phyloP scores from a whole-genome alignment of 192 early-diverging fungal species.

The Geranomyces variabilis region DNA sequence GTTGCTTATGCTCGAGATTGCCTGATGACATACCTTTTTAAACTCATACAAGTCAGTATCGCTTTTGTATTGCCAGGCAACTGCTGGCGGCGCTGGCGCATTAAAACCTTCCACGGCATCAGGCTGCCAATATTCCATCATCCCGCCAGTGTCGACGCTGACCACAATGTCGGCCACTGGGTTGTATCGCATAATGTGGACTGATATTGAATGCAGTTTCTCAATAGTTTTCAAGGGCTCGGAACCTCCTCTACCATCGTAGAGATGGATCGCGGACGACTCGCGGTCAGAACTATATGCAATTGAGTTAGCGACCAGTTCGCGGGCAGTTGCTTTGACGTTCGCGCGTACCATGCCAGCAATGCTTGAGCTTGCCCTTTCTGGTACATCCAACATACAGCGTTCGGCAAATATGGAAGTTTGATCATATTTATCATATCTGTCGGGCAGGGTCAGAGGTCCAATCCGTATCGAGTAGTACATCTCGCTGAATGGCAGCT shows the following conservation, averaged over 20 bases:
- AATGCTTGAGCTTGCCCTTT: slow-evolving; percentile 81
- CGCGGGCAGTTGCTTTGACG: background rate
- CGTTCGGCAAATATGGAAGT: slow-evolving; percentile 71
- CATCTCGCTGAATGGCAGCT: background rate
- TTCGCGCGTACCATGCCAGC: slow-evolving; percentile 68
- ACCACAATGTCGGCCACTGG: slow-evolving; percentile 74
- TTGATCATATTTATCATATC: slow-evolving; percentile 98
- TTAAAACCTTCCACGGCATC: slow-evolving; percentile 47
- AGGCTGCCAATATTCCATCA: slow-evolving; percentile 92
- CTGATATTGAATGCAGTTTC: slow-evolving; percentile 71
- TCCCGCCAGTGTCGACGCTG: slow-evolving; percentile 83
- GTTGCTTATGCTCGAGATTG: too few relatives aligned
- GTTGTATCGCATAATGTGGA: slow-evolving; percentile 83
- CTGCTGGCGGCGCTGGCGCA: slow-evolving; percentile 23
- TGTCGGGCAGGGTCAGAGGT: slow-evolving; percentile 24
- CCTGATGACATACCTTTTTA: slow-evolving; percentile 80
- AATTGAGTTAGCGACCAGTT: too few relatives aligned
- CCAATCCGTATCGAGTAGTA: too few relatives aligned
- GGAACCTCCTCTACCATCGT: slow-evolving; percentile 75
- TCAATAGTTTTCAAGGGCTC: slow-evolving; percentile 65
- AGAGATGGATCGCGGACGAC: slow-evolving; percentile 72
- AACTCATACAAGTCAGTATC: slow-evolving; percentile 98
- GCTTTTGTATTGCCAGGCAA: slow-evolving; percentile 79
- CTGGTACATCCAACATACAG: slow-evolving; percentile 85
- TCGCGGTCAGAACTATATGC: slow-evolving; percentile 72